phyloP scores from a whole-genome alignment of 768 basidiomycete species.

The Amanita exitialis region DNA sequence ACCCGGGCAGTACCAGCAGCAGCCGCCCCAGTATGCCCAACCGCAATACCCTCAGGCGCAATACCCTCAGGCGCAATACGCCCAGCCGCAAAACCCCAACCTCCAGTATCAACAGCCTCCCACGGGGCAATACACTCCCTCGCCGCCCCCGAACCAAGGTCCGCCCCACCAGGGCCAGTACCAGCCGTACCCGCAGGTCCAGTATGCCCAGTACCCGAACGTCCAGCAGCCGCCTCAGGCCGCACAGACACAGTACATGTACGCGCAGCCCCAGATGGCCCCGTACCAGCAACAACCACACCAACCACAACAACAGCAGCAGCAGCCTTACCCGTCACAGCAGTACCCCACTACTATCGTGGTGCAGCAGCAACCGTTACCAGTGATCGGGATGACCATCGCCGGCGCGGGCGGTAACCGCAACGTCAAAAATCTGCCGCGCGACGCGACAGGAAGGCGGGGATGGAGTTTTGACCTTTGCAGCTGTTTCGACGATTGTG shows the following conservation, averaged over 20 bases:
- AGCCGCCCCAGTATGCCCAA: not conserved
- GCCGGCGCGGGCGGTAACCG: conserved; percentile 22
- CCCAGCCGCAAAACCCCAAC: not conserved
- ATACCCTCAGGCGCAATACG: not conserved
- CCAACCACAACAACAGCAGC: not conserved
- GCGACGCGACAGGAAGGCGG: conserved; percentile 21
- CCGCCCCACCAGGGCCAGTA: not conserved
- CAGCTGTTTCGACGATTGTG: conserved; percentile 20
- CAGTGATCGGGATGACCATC: not conserved
- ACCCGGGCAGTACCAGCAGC: not conserved
- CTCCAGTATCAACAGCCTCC: not conserved
- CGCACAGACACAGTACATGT: not conserved
- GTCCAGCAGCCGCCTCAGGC: not conserved
- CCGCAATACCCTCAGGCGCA: not conserved
- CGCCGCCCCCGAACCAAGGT: not conserved
- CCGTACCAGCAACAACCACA: not conserved
- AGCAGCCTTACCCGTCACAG: not conserved
- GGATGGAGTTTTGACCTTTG: conserved; percentile 25
- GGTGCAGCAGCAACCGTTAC: not conserved
- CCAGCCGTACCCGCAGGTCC: not conserved
- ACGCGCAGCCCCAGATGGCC: not conserved
- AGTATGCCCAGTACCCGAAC: not conserved
- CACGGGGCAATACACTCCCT: not conserved
- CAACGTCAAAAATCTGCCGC: conserved; percentile 23
- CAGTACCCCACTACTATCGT: not conserved